Conservation (phyloP, 495 filamentous ascomycete species). For the Penicillium nucicola region DNA sequence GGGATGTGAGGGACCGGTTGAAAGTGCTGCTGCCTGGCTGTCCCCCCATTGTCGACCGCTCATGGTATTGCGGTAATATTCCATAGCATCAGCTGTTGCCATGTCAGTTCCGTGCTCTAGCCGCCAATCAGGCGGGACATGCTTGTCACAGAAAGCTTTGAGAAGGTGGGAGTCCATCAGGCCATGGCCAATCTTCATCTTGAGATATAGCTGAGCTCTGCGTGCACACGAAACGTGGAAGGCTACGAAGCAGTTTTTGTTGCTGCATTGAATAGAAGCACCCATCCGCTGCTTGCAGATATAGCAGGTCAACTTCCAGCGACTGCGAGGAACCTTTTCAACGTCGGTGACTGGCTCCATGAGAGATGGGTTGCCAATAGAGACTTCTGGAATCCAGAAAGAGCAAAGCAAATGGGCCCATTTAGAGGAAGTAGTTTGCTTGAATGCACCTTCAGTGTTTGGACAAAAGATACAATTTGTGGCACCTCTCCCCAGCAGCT, state of each 20-base stretch:
- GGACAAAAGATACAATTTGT: constrained; percentile 98
- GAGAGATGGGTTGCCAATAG: constrained; percentile 90
- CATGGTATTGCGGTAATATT: constrained; percentile 86
- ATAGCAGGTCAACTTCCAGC: constrained; percentile 94
- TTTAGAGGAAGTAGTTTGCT: constrained; percentile 90
- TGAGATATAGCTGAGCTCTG: constrained; percentile 81
- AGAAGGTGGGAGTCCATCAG: constrained; percentile 83
- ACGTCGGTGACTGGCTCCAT: constrained; percentile 99
- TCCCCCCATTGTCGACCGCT: constrained; percentile 84
- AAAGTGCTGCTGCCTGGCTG: constrained; percentile 81
- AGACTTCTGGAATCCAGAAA: constrained; percentile 97
- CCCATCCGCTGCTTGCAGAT: constrained; percentile 98
- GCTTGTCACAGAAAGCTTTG: constrained; percentile 95
- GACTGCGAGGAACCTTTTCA: constrained; percentile 88
- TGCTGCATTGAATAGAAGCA: constrained; percentile 96
- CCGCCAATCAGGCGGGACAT: constrained; percentile 86
- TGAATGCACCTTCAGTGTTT: constrained; percentile 96
- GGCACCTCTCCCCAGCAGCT: constrained; percentile 86
- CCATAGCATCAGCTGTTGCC: constrained; percentile 64
- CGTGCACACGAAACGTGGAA: constrained; percentile 98
- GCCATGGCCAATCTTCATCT: constrained; percentile 94
- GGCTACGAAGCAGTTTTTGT: constrained; percentile 95
- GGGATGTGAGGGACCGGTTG: constrained; percentile 64
- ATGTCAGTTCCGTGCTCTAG: constrained; percentile 75
- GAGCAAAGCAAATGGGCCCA: constrained; percentile 97